Evolutionary conservation across 176 grass and related monocot species (phyloP).

Genomic region (Rhynchospora tenuis): DNA sequence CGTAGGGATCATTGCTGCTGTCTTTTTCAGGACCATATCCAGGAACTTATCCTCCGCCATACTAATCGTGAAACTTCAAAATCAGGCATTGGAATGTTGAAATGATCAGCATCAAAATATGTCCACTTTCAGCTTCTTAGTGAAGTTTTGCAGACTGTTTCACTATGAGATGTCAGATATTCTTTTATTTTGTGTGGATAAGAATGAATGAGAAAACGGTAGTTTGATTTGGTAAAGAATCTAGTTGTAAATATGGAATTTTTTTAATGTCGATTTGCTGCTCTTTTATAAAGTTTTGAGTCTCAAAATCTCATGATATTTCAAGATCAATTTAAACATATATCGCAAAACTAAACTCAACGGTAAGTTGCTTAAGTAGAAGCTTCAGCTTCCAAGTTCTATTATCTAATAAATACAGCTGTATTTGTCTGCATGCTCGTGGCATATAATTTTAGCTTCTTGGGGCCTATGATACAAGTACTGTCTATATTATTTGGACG

Average conservation of each 20-base stretch:
- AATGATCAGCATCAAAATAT: neutral
- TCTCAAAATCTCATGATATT: neutral
- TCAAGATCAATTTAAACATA: neutral
- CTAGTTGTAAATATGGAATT: neutral
- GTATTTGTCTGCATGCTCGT: neutral
- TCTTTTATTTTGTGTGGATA: neutral
- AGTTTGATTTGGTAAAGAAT: neutral
- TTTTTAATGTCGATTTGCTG: neutral
- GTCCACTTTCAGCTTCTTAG: neutral
- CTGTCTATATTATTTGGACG: too few species aligned
- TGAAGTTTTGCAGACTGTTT: constrained; percentile 4
- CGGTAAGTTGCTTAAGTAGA: too few species aligned
- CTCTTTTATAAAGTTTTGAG: too few species aligned
- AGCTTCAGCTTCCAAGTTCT: neutral
- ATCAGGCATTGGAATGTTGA: constrained; percentile 13
- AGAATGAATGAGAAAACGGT: neutral
- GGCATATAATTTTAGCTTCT: neutral
- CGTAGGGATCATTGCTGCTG: neutral
- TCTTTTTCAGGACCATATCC: constrained; percentile 55
- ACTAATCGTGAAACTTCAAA: constrained; percentile 37
- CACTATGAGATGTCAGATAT: neutral
- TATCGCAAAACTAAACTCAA: neutral
- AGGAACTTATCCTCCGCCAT: constrained; percentile 52
- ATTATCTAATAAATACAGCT: neutral
- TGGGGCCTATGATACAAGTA: neutral